These are phyloP conservation scores for Guyanaporus albipodus DNA, from an alignment of 768 basidiomycete species.

Conservation along the genomic window DNA sequence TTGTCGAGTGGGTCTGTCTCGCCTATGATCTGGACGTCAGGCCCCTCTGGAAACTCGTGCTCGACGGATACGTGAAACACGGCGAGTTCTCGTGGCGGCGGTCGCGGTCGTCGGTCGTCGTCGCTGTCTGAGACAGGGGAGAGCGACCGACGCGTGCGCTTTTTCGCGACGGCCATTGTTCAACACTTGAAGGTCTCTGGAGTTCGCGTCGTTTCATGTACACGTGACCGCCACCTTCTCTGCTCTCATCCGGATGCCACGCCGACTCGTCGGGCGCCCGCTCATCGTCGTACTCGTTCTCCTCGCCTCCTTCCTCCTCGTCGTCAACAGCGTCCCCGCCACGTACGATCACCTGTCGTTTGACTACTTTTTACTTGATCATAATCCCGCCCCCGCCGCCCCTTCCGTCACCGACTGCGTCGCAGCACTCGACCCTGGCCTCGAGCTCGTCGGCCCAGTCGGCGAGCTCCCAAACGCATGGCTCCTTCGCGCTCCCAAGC, in stretches of 20 bases:
- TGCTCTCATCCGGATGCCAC: constrained; percentile 7
- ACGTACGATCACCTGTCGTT: constrained; percentile 57
- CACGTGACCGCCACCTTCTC: constrained; percentile 14
- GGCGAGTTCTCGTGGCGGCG: constrained; percentile 9
- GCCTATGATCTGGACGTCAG: constrained; percentile 39
- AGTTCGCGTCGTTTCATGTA: neutral
- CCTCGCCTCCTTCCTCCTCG: constrained; percentile 2
- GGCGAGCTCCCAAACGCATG: constrained; percentile 82
- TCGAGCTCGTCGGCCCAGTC: constrained; percentile 83
- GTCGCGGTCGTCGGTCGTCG: constrained; percentile 5
- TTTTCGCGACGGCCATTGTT: constrained; percentile 22
- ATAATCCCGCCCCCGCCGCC: constrained; percentile 47
- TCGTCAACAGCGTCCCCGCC: constrained; percentile 8
- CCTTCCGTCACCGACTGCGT: constrained; percentile 61
- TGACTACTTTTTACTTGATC: constrained; percentile 81
- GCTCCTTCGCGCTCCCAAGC: constrained; percentile 64
- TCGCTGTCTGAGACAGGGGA: constrained; percentile 19
- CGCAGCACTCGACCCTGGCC: constrained; percentile 61
- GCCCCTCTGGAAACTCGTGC: constrained; percentile 38
- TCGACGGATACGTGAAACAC: constrained; percentile 21
- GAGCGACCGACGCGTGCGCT: constrained; percentile 24
- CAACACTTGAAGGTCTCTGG: neutral
- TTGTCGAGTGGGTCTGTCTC: constrained; percentile 35
- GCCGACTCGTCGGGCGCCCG: constrained; percentile 7
- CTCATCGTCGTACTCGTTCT: constrained; percentile 7